Evolutionary conservation across 768 basidiomycete genomes (phyloP).

Genomic region (Trametes cinnabarina): DNA sequence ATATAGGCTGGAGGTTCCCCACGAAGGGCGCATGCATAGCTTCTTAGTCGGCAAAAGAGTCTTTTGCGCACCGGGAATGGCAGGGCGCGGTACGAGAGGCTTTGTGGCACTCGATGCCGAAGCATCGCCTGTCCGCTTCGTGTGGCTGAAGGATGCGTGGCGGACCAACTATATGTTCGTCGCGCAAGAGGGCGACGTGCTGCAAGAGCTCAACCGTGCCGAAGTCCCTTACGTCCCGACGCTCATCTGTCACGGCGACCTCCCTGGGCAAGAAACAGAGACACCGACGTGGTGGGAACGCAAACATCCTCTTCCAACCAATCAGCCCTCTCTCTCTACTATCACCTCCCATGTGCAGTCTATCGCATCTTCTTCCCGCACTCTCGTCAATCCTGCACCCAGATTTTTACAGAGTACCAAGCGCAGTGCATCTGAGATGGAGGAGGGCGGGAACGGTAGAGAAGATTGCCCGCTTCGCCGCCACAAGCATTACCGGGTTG

Average conservation of each 20-base stretch:
- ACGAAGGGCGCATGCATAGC: neutral
- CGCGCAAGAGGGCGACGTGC: neutral
- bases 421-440: neutral
- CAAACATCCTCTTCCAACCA: too few species aligned
- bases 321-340: too few species aligned
- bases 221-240: constrained; percentile 3
- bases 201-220: neutral
- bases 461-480: neutral
- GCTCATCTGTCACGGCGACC: constrained; percentile 7
- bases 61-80: neutral
- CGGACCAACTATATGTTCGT: neutral
- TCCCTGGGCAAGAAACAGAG: neutral
- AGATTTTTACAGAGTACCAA: neutral
- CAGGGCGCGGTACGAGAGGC: neutral
- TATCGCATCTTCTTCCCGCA: neutral
- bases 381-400: neutral
- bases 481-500: constrained; percentile 6
- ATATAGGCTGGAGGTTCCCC: neutral
- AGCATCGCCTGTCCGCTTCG: neutral
- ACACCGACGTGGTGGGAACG: neutral
- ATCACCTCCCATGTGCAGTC: neutral
- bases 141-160: constrained; percentile 10
- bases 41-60: neutral
- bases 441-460: neutral
- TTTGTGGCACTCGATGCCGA: constrained; percentile 13